Evolutionary conservation across 768 basidiomycete species (phyloP), one percentile per base, ranked within the genome.

Genomic region (Termitomyces eurrhizus): DNA sequence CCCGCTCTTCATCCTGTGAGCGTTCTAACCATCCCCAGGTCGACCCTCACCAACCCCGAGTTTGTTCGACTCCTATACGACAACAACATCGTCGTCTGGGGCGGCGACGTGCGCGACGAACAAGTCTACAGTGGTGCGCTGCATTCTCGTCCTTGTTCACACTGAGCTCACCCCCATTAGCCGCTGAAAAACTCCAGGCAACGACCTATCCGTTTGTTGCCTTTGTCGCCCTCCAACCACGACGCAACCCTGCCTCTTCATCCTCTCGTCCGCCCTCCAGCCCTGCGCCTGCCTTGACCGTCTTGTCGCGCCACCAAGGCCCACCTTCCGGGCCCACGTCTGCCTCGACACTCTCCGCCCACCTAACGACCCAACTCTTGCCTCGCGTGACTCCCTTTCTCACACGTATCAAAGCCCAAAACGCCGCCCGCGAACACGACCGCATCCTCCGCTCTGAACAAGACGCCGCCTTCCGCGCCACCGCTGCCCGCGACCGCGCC

Each of bases 141-240:
- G 33, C 8, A 12, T 13, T 55, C 39, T 21, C 33, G 94, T 95
- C 62, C 79, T 98, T 52, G 90, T 90, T 0, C 97, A 97, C 73
- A 72, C 14, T 6, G 2, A 1, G 16, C 56, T 57, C 2, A 49
- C 35, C 11, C n/a, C 13, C 4, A 14, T 16, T n/a, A 57, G 56
- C 33, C 44, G 77, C 86, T 13, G 83, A 89, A 68, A 92, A 90
- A 69, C 77, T 98, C 0, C 87, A 92, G 68, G 88, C 89, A 2
- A 94, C 95, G 1, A 93, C 95, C 0, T 97, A 90, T 67, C 97
- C 96, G 0, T 95, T 95, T 62, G 80, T 99, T 52, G 92, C 92
- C 1, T 99, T 98, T 72, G 72, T 97, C 52, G 88, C 95, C 1
- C 83, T 97, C 52, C 92, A 98, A 69, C 88, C 92, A 0, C 83